Percentiles rank a stretch among this genome's conserved stretches.
phyloP scores from a whole-genome alignment of 1,284 basidiomycete genomes.

The Earliella scabrosa region DNA sequence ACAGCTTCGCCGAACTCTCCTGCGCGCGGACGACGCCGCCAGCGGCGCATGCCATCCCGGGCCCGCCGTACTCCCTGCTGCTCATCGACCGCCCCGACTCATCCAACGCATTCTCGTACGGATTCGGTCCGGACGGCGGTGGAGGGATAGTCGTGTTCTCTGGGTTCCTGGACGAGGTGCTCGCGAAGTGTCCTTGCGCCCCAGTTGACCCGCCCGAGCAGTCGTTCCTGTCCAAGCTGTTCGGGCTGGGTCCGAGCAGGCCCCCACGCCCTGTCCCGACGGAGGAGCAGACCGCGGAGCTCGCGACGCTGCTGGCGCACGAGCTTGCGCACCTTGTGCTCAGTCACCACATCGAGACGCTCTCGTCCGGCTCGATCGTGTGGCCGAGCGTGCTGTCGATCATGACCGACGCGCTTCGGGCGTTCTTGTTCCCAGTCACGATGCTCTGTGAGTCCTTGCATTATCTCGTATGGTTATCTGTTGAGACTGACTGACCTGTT shows the following conservation, averaged over 20 bases:
- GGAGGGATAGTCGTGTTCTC: slow-evolving; percentile 91
- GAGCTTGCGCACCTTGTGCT: slow-evolving; percentile 88
- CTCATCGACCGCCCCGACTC: slow-evolving; percentile 81
- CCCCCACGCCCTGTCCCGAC: slow-evolving; percentile 62
- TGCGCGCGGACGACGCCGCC: slow-evolving; percentile 43
- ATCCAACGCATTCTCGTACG: slow-evolving; percentile 89
- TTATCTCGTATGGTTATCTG: background rate
- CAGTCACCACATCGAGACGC: slow-evolving; percentile 87
- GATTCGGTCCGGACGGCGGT: slow-evolving; percentile 87
- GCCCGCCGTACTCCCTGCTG: slow-evolving; percentile 86
- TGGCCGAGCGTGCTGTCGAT: slow-evolving; percentile 82
- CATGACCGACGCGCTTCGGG: slow-evolving; percentile 72
- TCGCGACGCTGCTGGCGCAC: slow-evolving; percentile 87
- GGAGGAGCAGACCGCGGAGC: slow-evolving; percentile 77
- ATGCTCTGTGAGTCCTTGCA: slow-evolving; percentile 56
- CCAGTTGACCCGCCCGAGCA: slow-evolving; percentile 30
- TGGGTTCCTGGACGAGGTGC: slow-evolving; percentile 83
- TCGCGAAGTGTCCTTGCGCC: slow-evolving; percentile 47
- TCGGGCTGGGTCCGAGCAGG: slow-evolving; percentile 44
- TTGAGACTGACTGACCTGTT: background rate
- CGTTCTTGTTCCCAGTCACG: slow-evolving; percentile 84
- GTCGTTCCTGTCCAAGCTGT: slow-evolving; percentile 54
- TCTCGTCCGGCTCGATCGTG: slow-evolving; percentile 82
- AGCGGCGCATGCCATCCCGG: slow-evolving; percentile 64
- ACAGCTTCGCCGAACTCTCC: slow-evolving; percentile 54